Base-by-base conservation (phyloP, 441 rosid genomes). In the Adansonia grandidieri region DNA sequence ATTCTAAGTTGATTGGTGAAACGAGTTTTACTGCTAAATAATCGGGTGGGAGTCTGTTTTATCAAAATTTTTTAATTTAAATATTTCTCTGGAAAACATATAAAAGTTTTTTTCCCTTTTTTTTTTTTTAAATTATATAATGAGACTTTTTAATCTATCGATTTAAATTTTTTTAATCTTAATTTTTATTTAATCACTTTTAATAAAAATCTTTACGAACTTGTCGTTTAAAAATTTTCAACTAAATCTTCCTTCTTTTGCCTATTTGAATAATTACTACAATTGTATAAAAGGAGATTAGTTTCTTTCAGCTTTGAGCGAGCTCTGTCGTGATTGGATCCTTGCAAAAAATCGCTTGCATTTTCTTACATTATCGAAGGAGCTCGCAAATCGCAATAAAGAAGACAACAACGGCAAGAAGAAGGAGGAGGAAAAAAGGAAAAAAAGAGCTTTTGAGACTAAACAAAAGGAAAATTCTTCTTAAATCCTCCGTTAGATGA, bases 271-370 rank as follows among this genome's bases (percentile, higher is more conserved):
- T 80, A 79, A 73, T 51, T 54, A 15, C 60, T 81, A 62, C 72
- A 80, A 64, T 48, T 54, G n/a, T 62, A 60, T 80, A 82, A 54
- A 70, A 54, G 48, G 54, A 48, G 51, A 1, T 9, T 5, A 13
- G 28, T 13, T 75, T 28, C 73, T 81, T 85, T 37, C 71, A 67
- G 77, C 32, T 74, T 58, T 78, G 88, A 87, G 61, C 88, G 88
- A 77, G 82, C 77, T 69, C 42, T 84, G 85, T 78, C 58, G 68
- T 82, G 90, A 83, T 89, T 88, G 90, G 91, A 87, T 92, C 92
- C 85, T 74, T 82, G 81, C 86, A 82, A 82, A 83, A 84, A 78
- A 76, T 76, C 70, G 64, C 71, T 65, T 62, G 44, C 75, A 42
- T 40, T 65, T 64, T 61, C 69, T 66, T 37, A 17, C 79, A 17